Conservation (phyloP, 371 early-diverging fungal genomes). For the Rhizopus microsporus region DNA sequence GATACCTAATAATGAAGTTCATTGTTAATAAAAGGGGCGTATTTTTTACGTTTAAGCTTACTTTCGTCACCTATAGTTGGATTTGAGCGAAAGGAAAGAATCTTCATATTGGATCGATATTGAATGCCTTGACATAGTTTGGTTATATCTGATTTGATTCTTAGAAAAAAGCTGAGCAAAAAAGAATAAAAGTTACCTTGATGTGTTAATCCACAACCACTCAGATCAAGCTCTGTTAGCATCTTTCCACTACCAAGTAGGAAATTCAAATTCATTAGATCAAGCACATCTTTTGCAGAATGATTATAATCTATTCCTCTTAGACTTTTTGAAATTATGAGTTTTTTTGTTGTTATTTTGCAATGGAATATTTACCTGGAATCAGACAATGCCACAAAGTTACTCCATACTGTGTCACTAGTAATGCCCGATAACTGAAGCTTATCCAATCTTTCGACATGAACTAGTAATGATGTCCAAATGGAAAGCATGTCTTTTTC, state of each 20-base stretch:
- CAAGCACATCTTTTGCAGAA: background rate
- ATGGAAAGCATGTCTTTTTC: conserved; percentile 16
- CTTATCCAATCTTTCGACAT: conserved; percentile 3
- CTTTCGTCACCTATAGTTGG: conserved; percentile 22
- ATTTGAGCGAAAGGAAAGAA: conserved; percentile 14
- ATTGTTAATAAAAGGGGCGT: background rate
- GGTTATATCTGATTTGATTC: conserved; percentile 11
- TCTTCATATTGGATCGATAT: conserved; percentile 2
- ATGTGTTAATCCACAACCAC: conserved; percentile 6
- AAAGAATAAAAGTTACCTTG: background rate
- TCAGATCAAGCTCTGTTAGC: conserved; percentile 18
- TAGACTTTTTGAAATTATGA: background rate
- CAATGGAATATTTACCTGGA: conserved; percentile 10
- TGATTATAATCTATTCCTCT: conserved; percentile 5
- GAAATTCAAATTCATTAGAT: background rate
- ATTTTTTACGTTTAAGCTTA: background rate
- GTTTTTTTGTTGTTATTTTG: background rate
- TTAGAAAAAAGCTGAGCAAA: background rate
- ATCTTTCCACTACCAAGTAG: background rate
- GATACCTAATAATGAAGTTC: conserved; percentile 6
- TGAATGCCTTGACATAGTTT: conserved; percentile 8
- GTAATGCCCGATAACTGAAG: conserved; percentile 18
- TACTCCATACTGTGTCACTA: conserved; percentile 20
- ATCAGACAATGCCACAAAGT: conserved; percentile 18
- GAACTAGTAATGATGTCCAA: conserved; percentile 14